Evolutionary conservation across 2,329 filamentous ascomycete species (phyloP).

Genomic region (Apiospora pterosperma): DNA sequence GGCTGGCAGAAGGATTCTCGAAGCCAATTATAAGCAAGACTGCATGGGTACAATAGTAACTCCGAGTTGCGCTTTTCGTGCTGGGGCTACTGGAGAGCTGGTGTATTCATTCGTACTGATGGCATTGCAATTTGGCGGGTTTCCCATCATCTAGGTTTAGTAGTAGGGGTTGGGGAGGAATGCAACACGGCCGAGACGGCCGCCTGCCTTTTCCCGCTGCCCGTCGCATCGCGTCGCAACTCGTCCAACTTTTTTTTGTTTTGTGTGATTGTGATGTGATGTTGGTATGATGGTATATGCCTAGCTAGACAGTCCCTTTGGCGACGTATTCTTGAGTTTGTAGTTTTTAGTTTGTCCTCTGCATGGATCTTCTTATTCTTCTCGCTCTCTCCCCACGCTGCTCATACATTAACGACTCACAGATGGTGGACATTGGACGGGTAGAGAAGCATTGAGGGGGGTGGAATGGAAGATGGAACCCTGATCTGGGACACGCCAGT

Average conservation of each 20-base stretch:
- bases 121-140: background rate
- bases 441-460: background rate
- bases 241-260: background rate
- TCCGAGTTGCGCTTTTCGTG: background rate
- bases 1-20: slow-evolving; percentile 5
- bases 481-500: background rate
- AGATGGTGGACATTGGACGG: background rate
- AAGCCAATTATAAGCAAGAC: background rate
- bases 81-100: background rate
- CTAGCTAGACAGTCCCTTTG: too few relatives aligned
- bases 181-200: background rate
- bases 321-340: too few relatives aligned
- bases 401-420: background rate
- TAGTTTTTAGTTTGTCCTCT: background rate
- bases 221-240: background rate
- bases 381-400: background rate
- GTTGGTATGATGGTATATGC: background rate
- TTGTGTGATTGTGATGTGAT: background rate
- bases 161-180: too few relatives aligned
- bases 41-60: background rate
- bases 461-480: background rate
- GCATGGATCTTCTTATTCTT: background rate
- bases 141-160: too few relatives aligned
- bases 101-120: background rate
- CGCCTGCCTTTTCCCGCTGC: background rate